Evolutionary conservation across 2,329 filamentous ascomycete species (phyloP).

Genomic region (Trichophyton benhamiae): DNA sequence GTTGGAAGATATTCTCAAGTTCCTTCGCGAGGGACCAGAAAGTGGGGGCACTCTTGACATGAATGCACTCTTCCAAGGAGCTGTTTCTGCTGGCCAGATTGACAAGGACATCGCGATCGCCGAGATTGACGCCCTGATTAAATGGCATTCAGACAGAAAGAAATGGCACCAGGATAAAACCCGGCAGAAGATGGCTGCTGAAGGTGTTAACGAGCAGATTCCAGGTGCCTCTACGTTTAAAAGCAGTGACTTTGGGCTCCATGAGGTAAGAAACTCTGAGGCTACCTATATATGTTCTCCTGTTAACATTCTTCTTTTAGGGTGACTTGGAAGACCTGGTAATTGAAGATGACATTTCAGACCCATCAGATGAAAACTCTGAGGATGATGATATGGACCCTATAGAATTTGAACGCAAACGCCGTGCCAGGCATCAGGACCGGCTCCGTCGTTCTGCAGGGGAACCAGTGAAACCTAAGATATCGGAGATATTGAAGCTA

Average conservation of each 20-base stretch:
- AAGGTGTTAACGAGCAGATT: slow-evolving; percentile 36
- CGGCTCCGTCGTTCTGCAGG: slow-evolving; percentile 64
- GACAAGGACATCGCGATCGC: slow-evolving; percentile 59
- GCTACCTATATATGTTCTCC: neutral
- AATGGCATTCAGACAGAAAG: slow-evolving; percentile 91
- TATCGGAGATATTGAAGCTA: slow-evolving; percentile 70
- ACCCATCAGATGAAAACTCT: slow-evolving; percentile 53
- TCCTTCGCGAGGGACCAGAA: slow-evolving; percentile 72
- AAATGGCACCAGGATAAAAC: slow-evolving; percentile 99
- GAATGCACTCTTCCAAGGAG: slow-evolving; percentile 81
- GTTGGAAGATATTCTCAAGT: slow-evolving; percentile 91
- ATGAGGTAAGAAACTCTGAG: slow-evolving; percentile 44
- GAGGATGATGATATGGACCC: slow-evolving; percentile 71
- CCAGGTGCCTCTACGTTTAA: slow-evolving; percentile 51
- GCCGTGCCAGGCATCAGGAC: slow-evolving; percentile 65
- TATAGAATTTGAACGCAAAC: slow-evolving; percentile 71
- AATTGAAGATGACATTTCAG: slow-evolving; percentile 60
- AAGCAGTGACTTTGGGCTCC: slow-evolving; percentile 77
- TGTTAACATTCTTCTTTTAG: slow-evolving; percentile 23
- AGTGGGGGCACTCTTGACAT: slow-evolving; percentile 75
- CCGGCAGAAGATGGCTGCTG: slow-evolving; percentile 94
- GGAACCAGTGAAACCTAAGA: slow-evolving; percentile 67
- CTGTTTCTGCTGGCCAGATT: slow-evolving; percentile 53
- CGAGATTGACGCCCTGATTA: slow-evolving; percentile 76
- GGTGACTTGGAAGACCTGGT: slow-evolving; percentile 72